Evolutionary conservation across 139 green algal genomes (phyloP).

Genomic region (Volvox africanus): DNA sequence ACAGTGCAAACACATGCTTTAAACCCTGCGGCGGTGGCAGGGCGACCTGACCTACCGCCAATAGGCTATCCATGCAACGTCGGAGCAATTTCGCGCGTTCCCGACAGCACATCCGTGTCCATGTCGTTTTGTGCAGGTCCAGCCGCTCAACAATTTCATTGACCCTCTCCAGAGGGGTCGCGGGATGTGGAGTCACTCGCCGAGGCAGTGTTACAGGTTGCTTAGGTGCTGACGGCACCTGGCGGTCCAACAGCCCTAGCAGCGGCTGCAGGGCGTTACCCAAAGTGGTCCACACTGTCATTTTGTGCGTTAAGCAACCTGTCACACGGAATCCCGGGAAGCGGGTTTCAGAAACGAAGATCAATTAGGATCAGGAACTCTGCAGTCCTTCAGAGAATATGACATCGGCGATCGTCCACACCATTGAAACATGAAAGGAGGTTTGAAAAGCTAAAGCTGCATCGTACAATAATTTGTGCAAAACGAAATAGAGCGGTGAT

Average conservation of each 20-base stretch:
- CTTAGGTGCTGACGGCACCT: background rate
- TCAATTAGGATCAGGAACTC: no score
- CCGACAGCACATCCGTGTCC: slow-evolving; percentile 36
- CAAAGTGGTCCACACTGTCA: slow-evolving; percentile 42
- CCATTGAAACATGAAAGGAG: no score
- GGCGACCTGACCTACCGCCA: background rate
- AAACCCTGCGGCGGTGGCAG: no score
- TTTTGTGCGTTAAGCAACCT: background rate
- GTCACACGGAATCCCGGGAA: background rate
- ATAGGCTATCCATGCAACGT: slow-evolving; percentile 57
- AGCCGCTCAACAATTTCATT: slow-evolving; percentile 49
- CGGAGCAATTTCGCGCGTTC: slow-evolving; percentile 66
- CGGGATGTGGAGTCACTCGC: background rate
- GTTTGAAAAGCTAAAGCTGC: no score
- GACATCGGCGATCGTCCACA: no score
- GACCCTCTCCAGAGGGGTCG: background rate
- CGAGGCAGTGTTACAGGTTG: slow-evolving; percentile 45
- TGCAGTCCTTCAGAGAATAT: no score
- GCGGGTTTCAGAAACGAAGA: no score
- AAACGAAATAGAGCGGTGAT: no score
- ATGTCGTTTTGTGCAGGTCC: slow-evolving; percentile 57
- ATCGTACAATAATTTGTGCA: no score
- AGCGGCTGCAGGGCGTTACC: slow-evolving; percentile 48
- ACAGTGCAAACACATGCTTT: no score
- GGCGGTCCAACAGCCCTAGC: slow-evolving; percentile 13